Conservation (phyloP, 2,329 filamentous ascomycete species). For the Fusarium euwallaceae region DNA sequence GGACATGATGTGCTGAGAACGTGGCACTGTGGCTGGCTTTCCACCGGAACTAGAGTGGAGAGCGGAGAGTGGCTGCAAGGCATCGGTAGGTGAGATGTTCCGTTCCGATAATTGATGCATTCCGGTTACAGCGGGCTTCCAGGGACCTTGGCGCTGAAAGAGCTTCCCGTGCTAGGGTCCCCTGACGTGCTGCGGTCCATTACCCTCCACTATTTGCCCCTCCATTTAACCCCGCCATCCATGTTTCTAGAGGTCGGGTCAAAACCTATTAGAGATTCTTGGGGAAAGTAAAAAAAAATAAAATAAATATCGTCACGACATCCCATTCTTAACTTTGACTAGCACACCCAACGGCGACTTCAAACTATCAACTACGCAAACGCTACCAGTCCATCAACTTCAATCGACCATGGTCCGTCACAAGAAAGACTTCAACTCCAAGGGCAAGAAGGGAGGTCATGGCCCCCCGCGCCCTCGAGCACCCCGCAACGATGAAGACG, state of each 20-base stretch:
- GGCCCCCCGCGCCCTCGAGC: conserved; percentile 65
- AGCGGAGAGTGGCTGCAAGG: not conserved
- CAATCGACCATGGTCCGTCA: conserved; percentile 82
- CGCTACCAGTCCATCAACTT: no score
- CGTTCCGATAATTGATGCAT: not conserved
- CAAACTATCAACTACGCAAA: not conserved
- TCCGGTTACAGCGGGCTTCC: conserved; percentile 14
- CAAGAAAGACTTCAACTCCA: conserved; percentile 86
- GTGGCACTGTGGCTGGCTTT: conserved; percentile 3
- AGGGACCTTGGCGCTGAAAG: conserved; percentile 5
- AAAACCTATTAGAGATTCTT: conserved; percentile 12
- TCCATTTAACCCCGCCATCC: conserved; percentile 39
- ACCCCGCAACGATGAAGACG: conserved; percentile 59
- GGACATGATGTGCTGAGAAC: conserved; percentile 9
- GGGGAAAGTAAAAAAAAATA: conserved; percentile 16
- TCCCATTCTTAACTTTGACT: not conserved
- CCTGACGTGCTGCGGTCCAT: conserved; percentile 1
- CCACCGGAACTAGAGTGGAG: not conserved
- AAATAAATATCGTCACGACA: conserved; percentile 7
- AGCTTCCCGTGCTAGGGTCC: conserved; percentile 12
- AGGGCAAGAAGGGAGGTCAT: conserved; percentile 77
- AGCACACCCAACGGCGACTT: not conserved
- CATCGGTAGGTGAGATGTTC: conserved; percentile 5
- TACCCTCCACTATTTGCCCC: conserved; percentile 27
- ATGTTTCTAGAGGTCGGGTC: conserved; percentile 17